Conservation (phyloP, 2,329 filamentous ascomycete genomes). For the Epicoccum nigrum region DNA sequence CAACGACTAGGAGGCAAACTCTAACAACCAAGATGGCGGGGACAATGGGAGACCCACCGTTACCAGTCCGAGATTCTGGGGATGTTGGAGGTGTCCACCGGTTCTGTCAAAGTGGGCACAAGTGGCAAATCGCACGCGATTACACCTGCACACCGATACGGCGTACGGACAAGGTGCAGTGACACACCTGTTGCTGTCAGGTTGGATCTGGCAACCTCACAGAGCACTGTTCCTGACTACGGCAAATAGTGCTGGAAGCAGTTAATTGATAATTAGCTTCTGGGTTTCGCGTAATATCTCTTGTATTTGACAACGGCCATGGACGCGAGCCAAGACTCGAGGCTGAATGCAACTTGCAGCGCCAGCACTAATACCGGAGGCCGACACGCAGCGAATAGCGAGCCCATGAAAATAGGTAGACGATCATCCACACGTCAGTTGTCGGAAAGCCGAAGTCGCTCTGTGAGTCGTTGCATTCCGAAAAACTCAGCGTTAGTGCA, state of each 20-base stretch:
- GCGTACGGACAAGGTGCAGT: not conserved
- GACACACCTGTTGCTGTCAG: constrained; percentile 6
- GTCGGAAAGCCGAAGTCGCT: constrained; percentile 22
- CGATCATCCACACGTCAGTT: constrained; percentile 10
- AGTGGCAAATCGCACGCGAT: constrained; percentile 3
- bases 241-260: constrained; percentile 1
- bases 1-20: constrained; percentile 4
- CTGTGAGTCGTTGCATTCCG: constrained; percentile 31
- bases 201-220: not conserved
- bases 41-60: constrained; percentile 9
- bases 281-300: constrained; percentile 1
- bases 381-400: constrained; percentile 28
- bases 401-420: constrained; percentile 3
- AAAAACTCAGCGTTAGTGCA: constrained; percentile 33
- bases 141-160: not conserved
- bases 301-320: constrained; percentile 3
- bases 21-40: constrained; percentile 2
- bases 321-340: constrained; percentile 14
- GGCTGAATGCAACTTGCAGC: constrained; percentile 12
- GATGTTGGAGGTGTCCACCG: constrained; percentile 8
- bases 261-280: constrained; percentile 13
- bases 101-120: constrained; percentile 3
- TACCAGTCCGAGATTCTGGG: constrained; percentile 4
- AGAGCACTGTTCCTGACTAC: constrained; percentile 4
- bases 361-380: not conserved